Base-by-base conservation (phyloP, 1,284 basidiomycete genomes). In the Schizophyllum commune region DNA sequence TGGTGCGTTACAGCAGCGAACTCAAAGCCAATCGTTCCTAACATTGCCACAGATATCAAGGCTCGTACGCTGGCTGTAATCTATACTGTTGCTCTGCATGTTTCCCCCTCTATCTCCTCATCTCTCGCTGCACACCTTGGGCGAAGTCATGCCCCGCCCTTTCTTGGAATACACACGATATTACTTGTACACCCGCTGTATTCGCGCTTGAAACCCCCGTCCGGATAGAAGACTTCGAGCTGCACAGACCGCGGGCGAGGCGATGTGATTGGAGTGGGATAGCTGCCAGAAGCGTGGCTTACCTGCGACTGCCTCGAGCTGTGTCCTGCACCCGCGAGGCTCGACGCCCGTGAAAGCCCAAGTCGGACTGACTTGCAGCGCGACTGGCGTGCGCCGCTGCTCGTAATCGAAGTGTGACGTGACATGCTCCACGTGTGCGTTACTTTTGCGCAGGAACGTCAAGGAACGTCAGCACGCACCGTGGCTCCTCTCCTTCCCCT, bases 61-160 rank as follows among this genome's bases (percentile, higher is more conserved):
- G 17, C 13, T 47, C 39, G 13, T 47, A 4, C 39, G 39, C 17
- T 47, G 34, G 47, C 9, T 52, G 22, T 32, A n/a, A 39, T 34
- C 52, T 60, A 34, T 55, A 51, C 20, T 60, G 20, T 20, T 34
- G 60, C 54, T 13, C 59, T 57, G 21, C 17, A 9, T 32, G 19
- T 57, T 57, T 32, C 7, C 20, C 17, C 27, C n/a, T 15, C n/a
- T 47, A 47, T 47, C 22, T 22, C 39, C 22, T 27, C 8, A 21
- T 53, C 17, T 6, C 32, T 34, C 33, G 32, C 17, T 34, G 51
- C 47, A 32, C 22, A 59, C 19, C 39, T 63, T 62, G 62, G 60
- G 62, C 52, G 60, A 33, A 52, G 57, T 51, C 8, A 7, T 57
- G 59, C 53, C 8, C 22, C 27, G 39, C n/a, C 13, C 47, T 21